Conservation (phyloP, 1,139 yeast genomes). For the Debaryomyces sp. region DNA sequence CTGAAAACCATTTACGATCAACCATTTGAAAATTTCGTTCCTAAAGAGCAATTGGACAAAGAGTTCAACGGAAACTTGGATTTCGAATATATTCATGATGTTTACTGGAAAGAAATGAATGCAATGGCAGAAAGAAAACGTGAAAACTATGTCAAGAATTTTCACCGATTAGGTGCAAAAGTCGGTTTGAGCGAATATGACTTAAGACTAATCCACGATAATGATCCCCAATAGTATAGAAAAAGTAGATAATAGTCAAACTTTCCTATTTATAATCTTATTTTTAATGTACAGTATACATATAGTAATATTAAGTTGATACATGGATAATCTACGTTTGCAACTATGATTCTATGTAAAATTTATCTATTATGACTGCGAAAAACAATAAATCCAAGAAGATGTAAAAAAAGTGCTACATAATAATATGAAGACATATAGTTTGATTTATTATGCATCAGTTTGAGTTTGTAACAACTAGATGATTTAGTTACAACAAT, state of each 20-base stretch:
- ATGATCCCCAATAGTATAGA: not conserved
- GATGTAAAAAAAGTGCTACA: not conserved
- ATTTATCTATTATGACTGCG: not conserved
- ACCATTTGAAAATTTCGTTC: constrained; percentile 83
- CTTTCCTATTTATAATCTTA: not conserved
- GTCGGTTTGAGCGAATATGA: constrained; percentile 72
- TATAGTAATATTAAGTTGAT: not conserved
- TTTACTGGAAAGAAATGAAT: constrained; percentile 77
- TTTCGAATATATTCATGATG: constrained; percentile 77
- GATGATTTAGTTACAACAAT: not conserved
- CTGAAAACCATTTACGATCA: constrained; percentile 90
- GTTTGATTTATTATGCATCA: too few relatives aligned
- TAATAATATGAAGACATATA: not conserved
- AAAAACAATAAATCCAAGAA: not conserved
- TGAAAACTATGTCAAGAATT: constrained; percentile 59
- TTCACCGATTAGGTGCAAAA: constrained; percentile 62
- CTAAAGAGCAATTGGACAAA: constrained; percentile 75
- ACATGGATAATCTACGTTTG: too few relatives aligned
- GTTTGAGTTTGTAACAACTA: too few relatives aligned
- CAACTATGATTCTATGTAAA: not conserved
- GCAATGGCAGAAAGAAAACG: constrained; percentile 60
- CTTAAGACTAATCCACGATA: constrained; percentile 24
- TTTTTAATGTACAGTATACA: not conserved
- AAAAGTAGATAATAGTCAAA: not conserved
- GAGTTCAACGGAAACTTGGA: constrained; percentile 84